A percentile compares a stretch with the other conserved stretches of the same genome.
phyloP scores from a whole-genome alignment of 257 asterid genomes.

The Nicotiana noctiflora region DNA sequence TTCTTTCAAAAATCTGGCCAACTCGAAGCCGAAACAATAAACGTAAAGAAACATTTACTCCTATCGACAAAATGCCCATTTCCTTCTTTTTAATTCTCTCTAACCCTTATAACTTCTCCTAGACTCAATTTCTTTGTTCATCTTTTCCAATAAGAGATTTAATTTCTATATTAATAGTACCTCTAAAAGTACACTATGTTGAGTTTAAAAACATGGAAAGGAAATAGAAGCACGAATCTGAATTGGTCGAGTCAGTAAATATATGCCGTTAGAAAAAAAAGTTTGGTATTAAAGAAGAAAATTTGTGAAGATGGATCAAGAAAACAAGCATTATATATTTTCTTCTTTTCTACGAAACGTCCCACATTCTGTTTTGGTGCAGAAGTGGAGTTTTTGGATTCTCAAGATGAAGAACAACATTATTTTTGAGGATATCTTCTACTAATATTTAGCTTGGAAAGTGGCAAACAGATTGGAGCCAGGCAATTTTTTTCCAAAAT shows the following conservation, averaged over 20 bases:
- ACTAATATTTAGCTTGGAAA: background rate
- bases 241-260: no score
- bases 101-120: background rate
- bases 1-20: background rate
- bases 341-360: background rate
- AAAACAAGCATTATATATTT: background rate
- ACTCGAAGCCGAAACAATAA: background rate
- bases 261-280: no score
- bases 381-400: background rate
- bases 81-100: background rate
- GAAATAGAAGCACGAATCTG: no score
- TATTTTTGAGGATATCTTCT: background rate
- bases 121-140: no score
- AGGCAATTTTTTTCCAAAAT: background rate
- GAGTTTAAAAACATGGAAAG: no score
- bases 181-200: no score
- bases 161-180: no score
- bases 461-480: conserved; percentile 16
- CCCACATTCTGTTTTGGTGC: background rate
- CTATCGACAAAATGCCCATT: background rate
- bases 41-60: conserved; percentile 5
- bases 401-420: background rate
- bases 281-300: background rate
- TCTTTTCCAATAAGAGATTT: no score
- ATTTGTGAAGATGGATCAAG: background rate